Conservation (phyloP, 305 asterid species). For the Andrographis paniculata region DNA sequence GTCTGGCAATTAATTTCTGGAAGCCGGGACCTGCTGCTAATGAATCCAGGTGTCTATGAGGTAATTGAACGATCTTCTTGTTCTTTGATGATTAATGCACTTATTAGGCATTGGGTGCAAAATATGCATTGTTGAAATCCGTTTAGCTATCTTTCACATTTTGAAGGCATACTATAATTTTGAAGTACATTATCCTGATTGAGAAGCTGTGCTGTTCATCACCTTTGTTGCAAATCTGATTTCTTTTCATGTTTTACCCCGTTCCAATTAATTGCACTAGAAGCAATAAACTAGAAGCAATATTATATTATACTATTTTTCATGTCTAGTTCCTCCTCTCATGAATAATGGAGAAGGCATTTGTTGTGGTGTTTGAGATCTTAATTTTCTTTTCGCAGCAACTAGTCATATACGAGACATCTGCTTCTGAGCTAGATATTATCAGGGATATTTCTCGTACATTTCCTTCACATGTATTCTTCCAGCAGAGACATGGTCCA, state of each 20-base stretch:
- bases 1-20: conserved; percentile 98
- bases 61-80: conserved; percentile 24
- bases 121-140: conserved; percentile 7
- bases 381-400: conserved; percentile 49
- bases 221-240: no score
- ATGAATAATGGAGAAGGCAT: no score
- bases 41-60: conserved; percentile 99
- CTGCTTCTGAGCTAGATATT: conserved; percentile 95
- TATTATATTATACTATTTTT: no score
- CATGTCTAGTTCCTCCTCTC: no score
- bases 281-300: no score
- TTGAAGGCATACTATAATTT: no score
- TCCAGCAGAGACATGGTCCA: conserved; percentile 99
- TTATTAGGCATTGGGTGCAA: no score
- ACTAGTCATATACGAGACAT: conserved; percentile 92
- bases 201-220: no score
- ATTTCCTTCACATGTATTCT: conserved; percentile 96
- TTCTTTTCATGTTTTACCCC: no score
- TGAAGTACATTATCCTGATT: no score
- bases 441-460: conserved; percentile 98
- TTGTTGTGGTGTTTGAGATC: background rate
- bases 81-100: background rate
- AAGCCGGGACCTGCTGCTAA: conserved; percentile 90
- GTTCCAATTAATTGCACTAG: no score
- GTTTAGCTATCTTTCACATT: no score